Evolutionary conservation across 768 basidiomycete genomes (phyloP), one percentile per base, ranked within the genome.

Genomic region (Naganishia vishniacii): DNA sequence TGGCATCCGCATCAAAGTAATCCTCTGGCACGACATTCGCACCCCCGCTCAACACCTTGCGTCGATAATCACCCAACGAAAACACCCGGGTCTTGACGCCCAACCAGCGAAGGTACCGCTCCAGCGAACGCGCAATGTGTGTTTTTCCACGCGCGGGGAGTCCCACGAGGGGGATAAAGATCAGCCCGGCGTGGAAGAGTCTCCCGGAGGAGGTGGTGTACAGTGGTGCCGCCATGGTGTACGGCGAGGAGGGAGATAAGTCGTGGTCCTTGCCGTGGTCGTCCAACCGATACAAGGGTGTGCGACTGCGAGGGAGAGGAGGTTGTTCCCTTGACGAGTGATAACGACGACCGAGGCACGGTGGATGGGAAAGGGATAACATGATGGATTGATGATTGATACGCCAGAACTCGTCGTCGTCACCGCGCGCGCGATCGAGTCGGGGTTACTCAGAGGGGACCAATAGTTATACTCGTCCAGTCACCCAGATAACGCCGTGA

Each of bases 81-180:
- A 97, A 86, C 60, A 98, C 95, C 67, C 88, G 84, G 0, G 91
- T 94, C 78, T 94, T 97, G 60, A 99, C 89, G 31, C 95, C 95
- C 78, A 91, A 89, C 95, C 95, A 99, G 76, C 91, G 83, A 0
- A 99, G 83, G 78, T 99, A 99, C n/a, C 95, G 85, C 76, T 98
- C 94, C 13, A 98, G 82, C 7, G 94, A 87, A 41, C 93, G 84
- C 0, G 92, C 94, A 62, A 98, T 91, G 76, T 99, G 95, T 0
- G 95, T 99, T 80, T 95, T 95, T 34, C 92, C 91, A 59, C 91
- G 84, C 0, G 94, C 93, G 74, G 66, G 34, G 18, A 61, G 13
- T 25, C 41, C 28, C 26, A 56, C 53, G 42, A 47, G 65, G 11
- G 28, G n/a, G 23, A 25, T 9, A 45, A 98, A 81, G 74, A 98